Conservation (phyloP, 352 stramenopile species). For the Phytophthora melonis region DNA sequence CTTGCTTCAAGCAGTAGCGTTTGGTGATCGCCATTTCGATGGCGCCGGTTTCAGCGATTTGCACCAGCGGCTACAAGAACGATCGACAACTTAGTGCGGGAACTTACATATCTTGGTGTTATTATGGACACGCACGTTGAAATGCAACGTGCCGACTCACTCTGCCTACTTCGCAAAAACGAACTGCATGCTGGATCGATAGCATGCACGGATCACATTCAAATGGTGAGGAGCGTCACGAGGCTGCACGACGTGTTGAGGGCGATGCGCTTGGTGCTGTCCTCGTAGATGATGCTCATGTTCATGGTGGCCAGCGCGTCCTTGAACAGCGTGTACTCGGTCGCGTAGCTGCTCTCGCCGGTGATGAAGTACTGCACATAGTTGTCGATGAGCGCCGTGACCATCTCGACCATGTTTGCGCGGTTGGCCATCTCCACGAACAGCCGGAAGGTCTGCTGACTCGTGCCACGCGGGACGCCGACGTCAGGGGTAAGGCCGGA, state of each 20-base stretch:
- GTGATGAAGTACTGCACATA: constrained; percentile 66
- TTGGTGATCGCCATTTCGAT: too few relatives aligned
- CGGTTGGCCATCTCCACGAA: constrained; percentile 33
- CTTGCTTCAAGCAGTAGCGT: too few relatives aligned
- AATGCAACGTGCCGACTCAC: constrained; percentile 20
- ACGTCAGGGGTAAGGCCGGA: constrained; percentile 45
- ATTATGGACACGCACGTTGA: constrained; percentile 19
- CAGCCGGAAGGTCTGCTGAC: constrained; percentile 43
- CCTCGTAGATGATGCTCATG: constrained; percentile 69
- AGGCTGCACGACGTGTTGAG: constrained; percentile 46
- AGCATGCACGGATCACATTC: background rate
- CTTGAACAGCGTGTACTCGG: constrained; percentile 49
- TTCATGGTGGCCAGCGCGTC: constrained; percentile 54
- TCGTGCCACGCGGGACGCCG: constrained; percentile 56
- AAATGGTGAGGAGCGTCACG: constrained; percentile 30
- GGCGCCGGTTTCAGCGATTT: too few relatives aligned
- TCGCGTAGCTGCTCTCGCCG: constrained; percentile 52
- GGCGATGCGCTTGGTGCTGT: constrained; percentile 41
- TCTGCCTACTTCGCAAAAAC: constrained; percentile 29
- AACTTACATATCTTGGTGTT: constrained; percentile 19
- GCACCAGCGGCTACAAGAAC: too few relatives aligned
- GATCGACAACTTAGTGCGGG: background rate
- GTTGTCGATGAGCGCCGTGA: constrained; percentile 45
- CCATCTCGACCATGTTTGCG: constrained; percentile 53
- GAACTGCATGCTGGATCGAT: constrained; percentile 1